phyloP scores from a whole-genome alignment of 2,329 filamentous ascomycete genomes.

The Claviceps arundinis region DNA sequence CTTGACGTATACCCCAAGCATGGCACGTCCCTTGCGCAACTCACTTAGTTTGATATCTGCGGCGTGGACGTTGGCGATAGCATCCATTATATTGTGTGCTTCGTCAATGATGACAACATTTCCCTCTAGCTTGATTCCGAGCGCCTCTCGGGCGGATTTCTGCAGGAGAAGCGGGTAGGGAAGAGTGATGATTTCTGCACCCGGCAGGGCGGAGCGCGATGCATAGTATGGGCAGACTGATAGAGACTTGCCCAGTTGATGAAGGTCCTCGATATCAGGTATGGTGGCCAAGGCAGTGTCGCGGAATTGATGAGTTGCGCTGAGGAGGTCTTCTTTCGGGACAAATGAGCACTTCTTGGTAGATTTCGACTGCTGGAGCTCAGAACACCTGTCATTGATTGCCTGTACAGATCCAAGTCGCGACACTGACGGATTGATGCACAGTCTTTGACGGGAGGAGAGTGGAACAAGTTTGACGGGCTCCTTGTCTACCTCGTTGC shows the following conservation, averaged over 20 bases:
- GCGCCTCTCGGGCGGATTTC: conserved; percentile 71
- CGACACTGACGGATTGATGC: conserved; percentile 76
- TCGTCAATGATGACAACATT: conserved; percentile 95
- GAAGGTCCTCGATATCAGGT: conserved; percentile 87
- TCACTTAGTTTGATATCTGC: conserved; percentile 62
- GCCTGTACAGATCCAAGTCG: conserved; percentile 58
- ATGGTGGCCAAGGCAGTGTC: conserved; percentile 74
- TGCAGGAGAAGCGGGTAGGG: conserved; percentile 88
- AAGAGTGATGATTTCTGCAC: conserved; percentile 79
- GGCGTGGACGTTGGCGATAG: conserved; percentile 76
- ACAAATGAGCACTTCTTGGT: conserved; percentile 58
- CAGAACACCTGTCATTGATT: conserved; percentile 87
- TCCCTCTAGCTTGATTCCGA: conserved; percentile 72
- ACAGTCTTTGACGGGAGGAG: conserved; percentile 75
- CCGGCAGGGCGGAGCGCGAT: conserved; percentile 69
- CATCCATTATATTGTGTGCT: conserved; percentile 95
- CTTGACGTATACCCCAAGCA: conserved; percentile 71
- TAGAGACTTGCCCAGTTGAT: conserved; percentile 61
- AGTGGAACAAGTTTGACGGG: conserved; percentile 67
- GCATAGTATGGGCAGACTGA: conserved; percentile 92
- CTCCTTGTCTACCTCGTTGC: conserved; percentile 14
- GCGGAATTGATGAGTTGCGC: conserved; percentile 64
- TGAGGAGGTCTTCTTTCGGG: conserved; percentile 62
- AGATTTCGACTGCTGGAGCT: conserved; percentile 61
- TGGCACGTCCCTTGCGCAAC: conserved; percentile 56